Evolutionary conservation across 2,329 filamentous ascomycete species (phyloP).

Genomic region (Zasmidium citrigriseum): DNA sequence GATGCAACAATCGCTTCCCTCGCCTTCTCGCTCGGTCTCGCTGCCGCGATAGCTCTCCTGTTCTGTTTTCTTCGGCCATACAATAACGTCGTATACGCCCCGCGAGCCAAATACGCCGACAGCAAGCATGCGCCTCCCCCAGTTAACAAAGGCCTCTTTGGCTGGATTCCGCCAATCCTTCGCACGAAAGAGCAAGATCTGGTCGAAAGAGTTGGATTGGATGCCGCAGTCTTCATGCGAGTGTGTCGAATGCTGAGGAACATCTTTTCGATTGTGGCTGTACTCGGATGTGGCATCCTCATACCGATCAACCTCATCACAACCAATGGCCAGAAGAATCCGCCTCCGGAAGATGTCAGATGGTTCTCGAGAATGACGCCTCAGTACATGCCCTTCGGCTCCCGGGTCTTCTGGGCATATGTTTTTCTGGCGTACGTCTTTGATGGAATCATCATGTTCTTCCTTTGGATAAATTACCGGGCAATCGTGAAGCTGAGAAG

Average conservation of each 20-base stretch:
- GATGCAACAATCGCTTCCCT: conserved; percentile 77
- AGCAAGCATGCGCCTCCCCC: conserved; percentile 85
- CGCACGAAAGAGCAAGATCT: conserved; percentile 75
- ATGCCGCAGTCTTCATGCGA: conserved; percentile 86
- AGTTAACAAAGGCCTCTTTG: conserved; percentile 81
- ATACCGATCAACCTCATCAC: conserved; percentile 69
- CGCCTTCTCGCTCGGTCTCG: conserved; percentile 75
- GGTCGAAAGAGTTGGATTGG: conserved; percentile 81
- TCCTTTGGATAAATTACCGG: conserved; percentile 88
- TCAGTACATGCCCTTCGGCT: conserved; percentile 47
- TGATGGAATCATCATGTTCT: conserved; percentile 73
- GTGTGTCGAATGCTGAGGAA: conserved; percentile 90
- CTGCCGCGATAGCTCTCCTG: conserved; percentile 69
- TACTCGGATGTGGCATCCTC: conserved; percentile 75
- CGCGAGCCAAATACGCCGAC: conserved; percentile 89
- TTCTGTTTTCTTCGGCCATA: conserved; percentile 92
- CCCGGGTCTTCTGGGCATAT: conserved; percentile 57
- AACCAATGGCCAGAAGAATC: conserved; percentile 30
- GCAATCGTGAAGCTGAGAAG: conserved; percentile 71
- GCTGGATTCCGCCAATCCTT: conserved; percentile 80
- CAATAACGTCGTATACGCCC: conserved; percentile 90
- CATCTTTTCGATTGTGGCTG: conserved; percentile 72
- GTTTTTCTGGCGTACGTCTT: conserved; percentile 64
- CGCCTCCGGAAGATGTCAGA: conserved; percentile 30
- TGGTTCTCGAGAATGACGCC: conserved; percentile 61